Base-by-base conservation (phyloP, 192 early-diverging fungal genomes). In the Umbelopsis sp. region DNA sequence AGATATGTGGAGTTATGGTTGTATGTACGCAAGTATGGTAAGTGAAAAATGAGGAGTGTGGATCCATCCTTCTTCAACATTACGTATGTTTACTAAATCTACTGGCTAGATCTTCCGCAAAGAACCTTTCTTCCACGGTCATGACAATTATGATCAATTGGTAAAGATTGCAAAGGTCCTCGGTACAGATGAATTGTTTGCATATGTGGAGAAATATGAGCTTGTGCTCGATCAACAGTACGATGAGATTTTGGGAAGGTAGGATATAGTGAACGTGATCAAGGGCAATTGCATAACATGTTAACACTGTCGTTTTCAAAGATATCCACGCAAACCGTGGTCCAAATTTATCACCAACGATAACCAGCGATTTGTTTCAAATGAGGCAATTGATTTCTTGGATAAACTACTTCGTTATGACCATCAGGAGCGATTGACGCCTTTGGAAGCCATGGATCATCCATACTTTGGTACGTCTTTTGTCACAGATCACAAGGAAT, bases 11-110 rank as follows among this genome's bases (percentile, higher is more conserved):
- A 96, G 94, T 79, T 88, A 97, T 74, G 98, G 98, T 7, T 98
- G 97, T 80, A 98, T 98, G 96, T 97, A 98, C 87, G 98, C 97
- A 25, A 95, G 93, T 80, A 99, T 99, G 94, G 94, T 95, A 85
- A 74, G 24, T 62, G 14, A 16, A 45, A 12, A 32, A 12, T 51
- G 10, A 36, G 36, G 7, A 16, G 22, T 45, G 20, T 14, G 17
- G 65, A 22, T 22, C 1, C 31, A 22, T 45, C 2, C 7, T 41
- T 4, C 38, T 11, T 41, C 1, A 41, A 25, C 17, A n/a, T 67
- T 17, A 16, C 36, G 5, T 6, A 36, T 32, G 32, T 34, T 65
- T 45, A 24, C 36, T 54, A 16, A 29, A 43, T n/a, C 22, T 31
- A 32, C 16, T 50, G 51, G 65, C 11, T 72, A 95, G 94, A 99